A percentile compares a stretch with the other conserved stretches of the same genome.
phyloP scores from a whole-genome alignment of 2,329 filamentous ascomycete species.

The Paecilomyces dactylethromorphus region DNA sequence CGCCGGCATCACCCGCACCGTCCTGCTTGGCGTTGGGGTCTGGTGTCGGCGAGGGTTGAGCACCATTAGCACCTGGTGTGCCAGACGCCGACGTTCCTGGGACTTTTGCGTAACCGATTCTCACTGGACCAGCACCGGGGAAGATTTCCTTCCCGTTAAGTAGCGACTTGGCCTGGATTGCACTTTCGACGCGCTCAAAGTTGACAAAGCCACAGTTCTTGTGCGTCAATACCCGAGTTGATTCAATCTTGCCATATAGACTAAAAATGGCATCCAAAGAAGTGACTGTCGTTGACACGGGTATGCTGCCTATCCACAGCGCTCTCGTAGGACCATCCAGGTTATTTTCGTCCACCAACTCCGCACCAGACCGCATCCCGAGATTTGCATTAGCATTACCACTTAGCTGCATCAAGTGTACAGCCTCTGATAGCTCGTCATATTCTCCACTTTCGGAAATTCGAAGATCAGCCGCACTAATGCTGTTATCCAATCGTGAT shows the following conservation, averaged over 20 bases:
- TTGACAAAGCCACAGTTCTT: constrained; percentile 99
- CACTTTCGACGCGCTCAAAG: constrained; percentile 86
- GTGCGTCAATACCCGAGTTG: constrained; percentile 87
- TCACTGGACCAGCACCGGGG: constrained; percentile 85
- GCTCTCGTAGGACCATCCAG: constrained; percentile 87
- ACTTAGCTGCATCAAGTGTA: constrained; percentile 68
- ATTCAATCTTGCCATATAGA: constrained; percentile 83
- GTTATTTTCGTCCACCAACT: constrained; percentile 69
- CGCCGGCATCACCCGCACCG: constrained; percentile 16
- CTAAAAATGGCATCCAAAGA: constrained; percentile 94
- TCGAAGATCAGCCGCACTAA: constrained; percentile 68
- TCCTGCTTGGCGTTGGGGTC: constrained; percentile 60
- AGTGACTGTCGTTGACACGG: constrained; percentile 91
- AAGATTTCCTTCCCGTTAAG: constrained; percentile 98
- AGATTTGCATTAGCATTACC: constrained; percentile 41
- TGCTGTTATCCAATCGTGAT: constrained; percentile 66
- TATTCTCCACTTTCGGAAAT: constrained; percentile 71
- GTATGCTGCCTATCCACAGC: constrained; percentile 95
- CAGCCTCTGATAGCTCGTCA: constrained; percentile 71
- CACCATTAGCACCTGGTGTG: constrained; percentile 80
- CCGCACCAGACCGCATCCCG: constrained; percentile 56
- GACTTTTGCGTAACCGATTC: constrained; percentile 96
- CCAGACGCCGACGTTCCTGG: constrained; percentile 71
- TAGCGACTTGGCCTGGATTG: constrained; percentile 76
- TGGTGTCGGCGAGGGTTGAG: constrained; percentile 85